Percentiles rank a stretch among this genome's conserved stretches.
phyloP scores from a whole-genome alignment of 2,329 filamentous ascomycete species.

The Cordyceps militaris region DNA sequence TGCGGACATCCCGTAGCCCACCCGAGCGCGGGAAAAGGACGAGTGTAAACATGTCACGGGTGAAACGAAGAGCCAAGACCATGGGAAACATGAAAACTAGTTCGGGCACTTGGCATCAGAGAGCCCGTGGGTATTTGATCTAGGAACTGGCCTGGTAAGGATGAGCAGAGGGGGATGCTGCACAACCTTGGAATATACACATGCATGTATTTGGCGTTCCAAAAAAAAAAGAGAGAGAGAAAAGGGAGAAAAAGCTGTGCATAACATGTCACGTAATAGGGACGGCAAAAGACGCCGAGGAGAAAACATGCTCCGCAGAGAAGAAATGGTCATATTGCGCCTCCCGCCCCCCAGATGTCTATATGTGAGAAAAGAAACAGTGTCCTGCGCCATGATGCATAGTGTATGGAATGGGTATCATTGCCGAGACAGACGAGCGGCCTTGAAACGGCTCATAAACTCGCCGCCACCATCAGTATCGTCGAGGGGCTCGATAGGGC shows the following conservation, averaged over 20 bases:
- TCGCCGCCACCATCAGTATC: constrained; percentile 58
- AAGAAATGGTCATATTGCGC: background rate
- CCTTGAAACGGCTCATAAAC: constrained; percentile 67
- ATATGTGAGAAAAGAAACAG: constrained; percentile 7
- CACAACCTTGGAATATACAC: constrained; percentile 35
- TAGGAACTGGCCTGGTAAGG: constrained; percentile 48
- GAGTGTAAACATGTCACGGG: constrained; percentile 43
- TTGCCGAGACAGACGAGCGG: constrained; percentile 54
- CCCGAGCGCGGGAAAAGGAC: background rate
- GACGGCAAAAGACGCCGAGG: background rate
- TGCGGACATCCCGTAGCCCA: too few species aligned
- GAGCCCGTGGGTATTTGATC: constrained; percentile 46
- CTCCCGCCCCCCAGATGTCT: background rate
- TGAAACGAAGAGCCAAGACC: constrained; percentile 57
- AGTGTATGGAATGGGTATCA: constrained; percentile 23
- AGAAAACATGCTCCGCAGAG: background rate
- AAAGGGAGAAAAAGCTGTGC: background rate
- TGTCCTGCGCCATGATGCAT: constrained; percentile 10
- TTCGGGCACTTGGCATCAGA: constrained; percentile 46
- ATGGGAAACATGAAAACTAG: constrained; percentile 27
- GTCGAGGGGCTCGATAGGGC: constrained; percentile 58
- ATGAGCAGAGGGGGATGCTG: constrained; percentile 46
- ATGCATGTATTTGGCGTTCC: constrained; percentile 1
- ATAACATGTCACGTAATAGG: background rate
- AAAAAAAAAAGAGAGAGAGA: background rate